A percentile compares a stretch with the other conserved stretches of the same genome.
phyloP scores from a whole-genome alignment of 2,329 filamentous ascomycete genomes.

The Pseudocercospora ulei region DNA sequence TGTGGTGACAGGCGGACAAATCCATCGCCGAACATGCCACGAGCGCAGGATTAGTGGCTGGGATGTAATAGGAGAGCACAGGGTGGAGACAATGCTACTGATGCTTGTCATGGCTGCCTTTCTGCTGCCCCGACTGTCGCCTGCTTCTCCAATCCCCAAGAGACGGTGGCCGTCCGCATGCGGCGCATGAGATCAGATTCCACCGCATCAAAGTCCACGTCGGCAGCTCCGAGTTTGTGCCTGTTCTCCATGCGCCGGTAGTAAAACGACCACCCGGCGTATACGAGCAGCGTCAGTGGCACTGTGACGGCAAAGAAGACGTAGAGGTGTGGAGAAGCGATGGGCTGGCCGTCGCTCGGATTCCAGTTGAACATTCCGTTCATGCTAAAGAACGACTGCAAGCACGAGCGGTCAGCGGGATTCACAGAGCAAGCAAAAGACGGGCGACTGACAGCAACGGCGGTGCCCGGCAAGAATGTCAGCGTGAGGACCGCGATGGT shows the following conservation, averaged over 20 bases:
- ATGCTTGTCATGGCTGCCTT: slow-evolving; percentile 8
- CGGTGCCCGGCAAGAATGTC: slow-evolving; percentile 39
- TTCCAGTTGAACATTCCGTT: slow-evolving; percentile 29
- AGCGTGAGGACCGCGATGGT: slow-evolving; percentile 40
- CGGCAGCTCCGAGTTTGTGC: slow-evolving; percentile 27
- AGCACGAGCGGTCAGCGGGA: slow-evolving; percentile 12
- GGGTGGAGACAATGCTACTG: slow-evolving; percentile 1
- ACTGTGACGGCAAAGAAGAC: slow-evolving; percentile 33
- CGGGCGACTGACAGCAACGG: slow-evolving; percentile 32
- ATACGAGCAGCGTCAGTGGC: slow-evolving; percentile 30
- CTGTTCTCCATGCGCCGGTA: slow-evolving; percentile 25
- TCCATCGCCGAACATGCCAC: slow-evolving; percentile 1
- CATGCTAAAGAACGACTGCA: slow-evolving; percentile 32
- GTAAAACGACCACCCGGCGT: slow-evolving; percentile 30
- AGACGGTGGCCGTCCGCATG: slow-evolving; percentile 27
- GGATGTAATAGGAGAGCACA: slow-evolving; percentile 7
- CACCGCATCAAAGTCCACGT: slow-evolving; percentile 25
- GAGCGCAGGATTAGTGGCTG: slow-evolving; percentile 5
- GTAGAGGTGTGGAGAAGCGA: slow-evolving; percentile 30
- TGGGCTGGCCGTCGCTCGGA: slow-evolving; percentile 16
- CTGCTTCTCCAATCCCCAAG: slow-evolving; percentile 19
- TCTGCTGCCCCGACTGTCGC: slow-evolving; percentile 14
- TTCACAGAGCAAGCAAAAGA: too few species aligned
- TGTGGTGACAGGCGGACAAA: not conserved
- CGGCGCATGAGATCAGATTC: slow-evolving; percentile 30